These are phyloP conservation scores for Diaporthe citri DNA, from an alignment of 2,329 filamentous ascomycete genomes.

Conservation along the genomic window DNA sequence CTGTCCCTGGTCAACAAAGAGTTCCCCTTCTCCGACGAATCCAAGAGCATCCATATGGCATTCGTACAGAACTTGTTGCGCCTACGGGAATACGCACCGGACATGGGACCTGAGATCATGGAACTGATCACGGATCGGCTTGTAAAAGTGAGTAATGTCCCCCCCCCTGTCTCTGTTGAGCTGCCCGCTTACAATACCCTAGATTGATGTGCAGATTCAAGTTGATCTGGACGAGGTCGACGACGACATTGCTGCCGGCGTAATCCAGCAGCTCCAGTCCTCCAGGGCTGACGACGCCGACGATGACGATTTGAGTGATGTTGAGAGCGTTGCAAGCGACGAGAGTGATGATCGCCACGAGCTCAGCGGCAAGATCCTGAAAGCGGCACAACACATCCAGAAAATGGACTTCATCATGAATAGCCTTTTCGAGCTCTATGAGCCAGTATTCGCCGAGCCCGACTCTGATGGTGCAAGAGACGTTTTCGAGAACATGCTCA, in stretches of 20 bases:
- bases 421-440: conserved; percentile 86
- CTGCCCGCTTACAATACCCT: conserved; percentile 26
- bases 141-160: conserved; percentile 67
- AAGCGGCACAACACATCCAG: conserved; percentile 83
- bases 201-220: conserved; percentile 93
- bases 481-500: conserved; percentile 82
- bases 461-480: conserved; percentile 77
- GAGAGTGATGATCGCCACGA: conserved; percentile 73
- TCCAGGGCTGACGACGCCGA: conserved; percentile 58
- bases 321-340: conserved; percentile 78
- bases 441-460: conserved; percentile 77
- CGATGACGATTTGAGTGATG: conserved; percentile 71
- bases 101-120: conserved; percentile 83
- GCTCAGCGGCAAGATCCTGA: conserved; percentile 73
- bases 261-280: conserved; percentile 66
- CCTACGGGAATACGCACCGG: conserved; percentile 81
- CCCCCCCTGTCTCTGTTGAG: not conserved
- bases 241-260: conserved; percentile 83
- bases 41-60: conserved; percentile 83
- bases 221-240: conserved; percentile 93
- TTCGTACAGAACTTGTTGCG: conserved; percentile 88
- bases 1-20: conserved; percentile 74
- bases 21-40: conserved; percentile 83
- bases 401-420: conserved; percentile 95
- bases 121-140: conserved; percentile 87